phyloP scores from a whole-genome alignment of 1,284 basidiomycete genomes.

The Trichosporon faecale region DNA sequence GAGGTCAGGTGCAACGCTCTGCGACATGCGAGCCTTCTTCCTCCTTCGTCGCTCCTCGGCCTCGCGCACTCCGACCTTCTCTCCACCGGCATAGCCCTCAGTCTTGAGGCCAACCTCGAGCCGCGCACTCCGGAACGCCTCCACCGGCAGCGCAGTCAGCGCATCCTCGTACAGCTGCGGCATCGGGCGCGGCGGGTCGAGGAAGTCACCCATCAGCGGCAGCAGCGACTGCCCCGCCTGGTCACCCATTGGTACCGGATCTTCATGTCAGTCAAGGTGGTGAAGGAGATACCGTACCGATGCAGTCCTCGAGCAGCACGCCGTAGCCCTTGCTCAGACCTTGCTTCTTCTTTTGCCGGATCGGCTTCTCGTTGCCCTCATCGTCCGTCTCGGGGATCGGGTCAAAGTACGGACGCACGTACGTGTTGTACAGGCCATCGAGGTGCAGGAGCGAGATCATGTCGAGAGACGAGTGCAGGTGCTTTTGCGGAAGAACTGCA shows the following conservation, averaged over 20 bases:
- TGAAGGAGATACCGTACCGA: constrained; percentile 32
- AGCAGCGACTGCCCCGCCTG: constrained; percentile 30
- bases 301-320: constrained; percentile 44
- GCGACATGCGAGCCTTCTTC: constrained; percentile 22
- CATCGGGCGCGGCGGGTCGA: constrained; percentile 12
- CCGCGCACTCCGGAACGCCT: constrained; percentile 30
- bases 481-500: constrained; percentile 35
- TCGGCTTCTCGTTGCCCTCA: constrained; percentile 21
- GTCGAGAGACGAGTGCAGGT: constrained; percentile 42
- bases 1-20: constrained; percentile 24
- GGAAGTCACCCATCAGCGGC: constrained; percentile 24
- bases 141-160: constrained; percentile 27
- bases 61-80: constrained; percentile 35
- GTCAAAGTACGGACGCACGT: constrained; percentile 42
- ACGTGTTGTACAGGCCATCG: constrained; percentile 41
- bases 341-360: constrained; percentile 20
- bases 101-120: constrained; percentile 37
- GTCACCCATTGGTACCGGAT: constrained; percentile 38
- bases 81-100: constrained; percentile 38
- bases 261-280: constrained; percentile 20
- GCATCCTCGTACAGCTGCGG: constrained; percentile 16
- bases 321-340: constrained; percentile 44
- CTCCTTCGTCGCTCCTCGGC: constrained; percentile 24
- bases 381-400: constrained; percentile 29
- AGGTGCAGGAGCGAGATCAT: constrained; percentile 46